These are phyloP conservation scores for Globisporangium spinosum DNA, from an alignment of 352 stramenopile genomes.

Conservation along the genomic window DNA sequence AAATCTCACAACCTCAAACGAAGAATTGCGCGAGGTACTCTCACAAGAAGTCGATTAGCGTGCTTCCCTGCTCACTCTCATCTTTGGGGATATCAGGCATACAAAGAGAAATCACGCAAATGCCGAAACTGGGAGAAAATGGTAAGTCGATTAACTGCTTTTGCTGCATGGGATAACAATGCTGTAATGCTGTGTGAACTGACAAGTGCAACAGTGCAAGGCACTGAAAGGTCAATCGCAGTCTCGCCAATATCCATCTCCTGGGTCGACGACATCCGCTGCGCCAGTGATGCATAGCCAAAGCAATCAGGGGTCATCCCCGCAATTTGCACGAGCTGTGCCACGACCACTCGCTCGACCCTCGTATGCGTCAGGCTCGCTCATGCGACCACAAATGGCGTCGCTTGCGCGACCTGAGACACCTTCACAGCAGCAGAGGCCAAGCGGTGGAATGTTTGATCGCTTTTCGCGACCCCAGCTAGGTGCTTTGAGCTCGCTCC, in stretches of 20 bases:
- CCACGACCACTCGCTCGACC: conserved; percentile 34
- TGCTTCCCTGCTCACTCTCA: not conserved
- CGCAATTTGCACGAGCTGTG: conserved; percentile 43
- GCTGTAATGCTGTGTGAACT: not conserved
- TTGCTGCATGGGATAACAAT: not conserved
- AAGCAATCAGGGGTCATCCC: conserved; percentile 31
- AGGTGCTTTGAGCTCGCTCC: conserved; percentile 17
- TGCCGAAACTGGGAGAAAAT: conserved; percentile 89
- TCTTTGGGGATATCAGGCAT: conserved; percentile 37
- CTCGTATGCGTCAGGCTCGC: conserved; percentile 21
- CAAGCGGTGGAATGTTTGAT: conserved; percentile 55
- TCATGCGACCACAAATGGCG: conserved; percentile 24
- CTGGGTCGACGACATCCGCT: conserved; percentile 46
- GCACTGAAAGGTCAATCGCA: conserved; percentile 53
- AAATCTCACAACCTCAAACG: conserved; percentile 61
- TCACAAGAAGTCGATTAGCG: not conserved
- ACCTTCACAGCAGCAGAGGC: conserved; percentile 40
- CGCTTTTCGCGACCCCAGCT: conserved; percentile 62
- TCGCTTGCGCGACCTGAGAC: conserved; percentile 34
- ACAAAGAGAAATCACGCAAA: conserved; percentile 85
- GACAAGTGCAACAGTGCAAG: conserved; percentile 46
- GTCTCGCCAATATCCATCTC: conserved; percentile 54
- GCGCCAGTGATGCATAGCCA: conserved; percentile 28
- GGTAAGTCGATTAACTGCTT: conserved; percentile 26
- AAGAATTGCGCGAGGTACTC: conserved; percentile 70